Evolutionary conservation across 2,329 filamentous ascomycete genomes (phyloP).

Genomic region (Leptosphaerulina australis): DNA sequence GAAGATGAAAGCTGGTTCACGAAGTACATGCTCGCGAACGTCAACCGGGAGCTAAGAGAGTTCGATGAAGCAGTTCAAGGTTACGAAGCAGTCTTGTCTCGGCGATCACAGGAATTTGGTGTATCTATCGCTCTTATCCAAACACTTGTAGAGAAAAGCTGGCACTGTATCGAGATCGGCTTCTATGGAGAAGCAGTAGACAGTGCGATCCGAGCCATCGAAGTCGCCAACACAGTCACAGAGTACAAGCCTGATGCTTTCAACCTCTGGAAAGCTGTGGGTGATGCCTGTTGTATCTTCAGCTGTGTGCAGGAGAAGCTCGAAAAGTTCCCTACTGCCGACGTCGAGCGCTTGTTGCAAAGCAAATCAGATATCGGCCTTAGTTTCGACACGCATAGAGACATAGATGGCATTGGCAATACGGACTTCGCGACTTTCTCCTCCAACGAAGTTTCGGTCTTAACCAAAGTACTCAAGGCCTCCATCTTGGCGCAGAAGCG

Average conservation of each 20-base stretch:
- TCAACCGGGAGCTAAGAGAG: constrained; percentile 89
- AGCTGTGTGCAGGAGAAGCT: constrained; percentile 74
- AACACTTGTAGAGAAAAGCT: constrained; percentile 81
- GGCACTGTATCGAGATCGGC: constrained; percentile 78
- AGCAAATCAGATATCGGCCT: constrained; percentile 56
- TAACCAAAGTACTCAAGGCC: constrained; percentile 69
- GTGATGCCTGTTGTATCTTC: constrained; percentile 86
- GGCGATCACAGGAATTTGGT: constrained; percentile 77
- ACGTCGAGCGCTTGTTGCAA: constrained; percentile 65
- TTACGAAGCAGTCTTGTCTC: constrained; percentile 74
- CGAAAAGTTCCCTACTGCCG: constrained; percentile 64
- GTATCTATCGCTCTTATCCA: constrained; percentile 88
- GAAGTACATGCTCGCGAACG: constrained; percentile 94
- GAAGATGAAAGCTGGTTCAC: constrained; percentile 88
- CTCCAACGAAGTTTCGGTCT: constrained; percentile 22
- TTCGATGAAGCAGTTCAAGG: constrained; percentile 80
- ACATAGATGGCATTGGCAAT: constrained; percentile 69
- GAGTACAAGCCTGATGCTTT: constrained; percentile 72
- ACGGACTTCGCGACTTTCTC: constrained; percentile 39
- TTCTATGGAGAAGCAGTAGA: constrained; percentile 83
- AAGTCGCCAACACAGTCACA: constrained; percentile 68
- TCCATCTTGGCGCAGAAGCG: constrained; percentile 87
- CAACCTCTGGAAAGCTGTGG: constrained; percentile 93
- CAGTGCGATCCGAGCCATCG: constrained; percentile 71
- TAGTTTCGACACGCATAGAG: constrained; percentile 64